These are phyloP conservation scores for Calonectria montana DNA, from an alignment of 2,329 filamentous ascomycete genomes.

Conservation along the genomic window DNA sequence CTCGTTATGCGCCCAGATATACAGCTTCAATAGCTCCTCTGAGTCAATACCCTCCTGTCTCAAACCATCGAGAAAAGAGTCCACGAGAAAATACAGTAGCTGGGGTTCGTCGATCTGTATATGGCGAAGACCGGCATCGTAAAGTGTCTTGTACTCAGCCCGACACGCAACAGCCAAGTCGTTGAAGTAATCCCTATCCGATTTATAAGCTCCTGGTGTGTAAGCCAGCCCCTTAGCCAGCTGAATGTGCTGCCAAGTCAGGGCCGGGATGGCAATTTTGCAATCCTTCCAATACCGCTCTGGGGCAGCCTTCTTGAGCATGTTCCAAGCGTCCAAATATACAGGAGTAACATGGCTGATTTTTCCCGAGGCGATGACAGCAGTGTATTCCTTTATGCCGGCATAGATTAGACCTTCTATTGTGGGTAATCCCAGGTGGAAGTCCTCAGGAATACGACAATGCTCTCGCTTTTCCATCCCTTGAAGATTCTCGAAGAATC, in stretches of 20 bases:
- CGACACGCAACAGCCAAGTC: not conserved
- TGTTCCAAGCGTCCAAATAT: not conserved
- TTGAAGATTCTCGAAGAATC: constrained; percentile 6
- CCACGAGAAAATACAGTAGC: not conserved
- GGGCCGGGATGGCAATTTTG: not conserved
- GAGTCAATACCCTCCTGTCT: not conserved
- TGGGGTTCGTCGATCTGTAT: constrained; percentile 7
- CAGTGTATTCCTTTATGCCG: not conserved
- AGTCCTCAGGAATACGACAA: not conserved
- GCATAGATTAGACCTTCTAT: not conserved
- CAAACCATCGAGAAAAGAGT: not conserved
- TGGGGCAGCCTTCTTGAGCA: not conserved
- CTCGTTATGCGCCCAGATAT: constrained; percentile 11
- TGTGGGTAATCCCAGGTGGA: not conserved
- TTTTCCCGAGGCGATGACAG: not conserved
- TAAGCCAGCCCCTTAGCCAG: not conserved
- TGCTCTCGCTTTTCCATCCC: not conserved
- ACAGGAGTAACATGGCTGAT: not conserved
- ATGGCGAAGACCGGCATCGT: not conserved
- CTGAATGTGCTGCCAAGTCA: constrained; percentile 6
- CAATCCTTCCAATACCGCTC: not conserved
- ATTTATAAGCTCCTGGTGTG: not conserved
- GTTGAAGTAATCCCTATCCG: not conserved
- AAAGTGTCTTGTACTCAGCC: not conserved
- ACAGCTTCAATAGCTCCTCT: constrained; percentile 7